phyloP scores from a whole-genome alignment of 257 asterid genomes.

The Solanum gandarillasii region DNA sequence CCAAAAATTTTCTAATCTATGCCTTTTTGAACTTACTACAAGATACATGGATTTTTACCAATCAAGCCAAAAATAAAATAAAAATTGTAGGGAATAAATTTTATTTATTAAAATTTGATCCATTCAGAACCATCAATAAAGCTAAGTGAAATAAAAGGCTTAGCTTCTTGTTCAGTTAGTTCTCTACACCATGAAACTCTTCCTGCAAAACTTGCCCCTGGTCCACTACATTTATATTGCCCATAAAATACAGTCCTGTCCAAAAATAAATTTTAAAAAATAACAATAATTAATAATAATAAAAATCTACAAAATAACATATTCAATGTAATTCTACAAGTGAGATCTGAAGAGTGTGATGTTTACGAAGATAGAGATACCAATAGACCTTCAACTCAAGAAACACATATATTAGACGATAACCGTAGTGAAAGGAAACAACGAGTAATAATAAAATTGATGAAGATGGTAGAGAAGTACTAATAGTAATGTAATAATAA shows the following conservation, averaged over 20 bases:
- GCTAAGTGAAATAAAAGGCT: slow-evolving; percentile 76
- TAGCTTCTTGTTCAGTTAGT: slow-evolving; percentile 78
- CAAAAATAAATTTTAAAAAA: not conserved
- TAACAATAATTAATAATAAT: not conserved
- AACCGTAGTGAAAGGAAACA: not conserved
- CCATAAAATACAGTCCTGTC: slow-evolving; percentile 92
- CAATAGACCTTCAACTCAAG: not conserved
- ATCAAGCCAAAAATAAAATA: not conserved
- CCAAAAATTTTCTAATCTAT: not conserved
- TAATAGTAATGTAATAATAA: not conserved
- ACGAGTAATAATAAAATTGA: not conserved
- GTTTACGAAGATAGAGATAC: not conserved
- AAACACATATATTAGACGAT: not conserved
- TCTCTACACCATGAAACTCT: slow-evolving; percentile 95
- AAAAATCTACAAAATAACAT: not conserved
- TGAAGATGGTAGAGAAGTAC: too few species aligned
- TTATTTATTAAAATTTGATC: slow-evolving; percentile 26
- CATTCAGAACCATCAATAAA: slow-evolving; percentile 94
- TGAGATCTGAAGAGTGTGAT: not conserved
- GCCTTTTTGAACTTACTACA: not conserved
- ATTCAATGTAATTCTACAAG: not conserved
- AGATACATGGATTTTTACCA: not conserved
- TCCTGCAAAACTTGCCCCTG: slow-evolving; percentile 86
- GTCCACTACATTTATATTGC: slow-evolving; percentile 85
- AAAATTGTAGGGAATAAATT: not conserved